These are phyloP conservation scores for Kandelia obovata DNA, from an alignment of 345 rosid species.

Conservation along the genomic window DNA sequence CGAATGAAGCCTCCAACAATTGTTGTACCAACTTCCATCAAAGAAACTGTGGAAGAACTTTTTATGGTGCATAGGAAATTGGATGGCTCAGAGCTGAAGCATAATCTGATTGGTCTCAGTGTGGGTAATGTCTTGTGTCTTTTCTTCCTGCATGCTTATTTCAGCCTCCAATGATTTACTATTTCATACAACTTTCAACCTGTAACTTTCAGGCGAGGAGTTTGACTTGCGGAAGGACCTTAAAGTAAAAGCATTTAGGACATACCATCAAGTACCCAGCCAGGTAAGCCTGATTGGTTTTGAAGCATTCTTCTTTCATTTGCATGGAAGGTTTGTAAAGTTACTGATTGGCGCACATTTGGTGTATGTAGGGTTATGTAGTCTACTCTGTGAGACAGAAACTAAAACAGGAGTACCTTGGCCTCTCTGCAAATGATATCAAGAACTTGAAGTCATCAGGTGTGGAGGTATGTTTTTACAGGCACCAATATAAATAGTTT, in stretches of 20 bases:
- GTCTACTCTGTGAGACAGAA: constrained; percentile 72
- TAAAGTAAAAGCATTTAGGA: constrained; percentile 88
- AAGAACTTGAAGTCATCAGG: constrained; percentile 77
- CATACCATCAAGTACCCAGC: constrained; percentile 82
- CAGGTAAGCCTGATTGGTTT: constrained; percentile 44
- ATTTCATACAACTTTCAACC: constrained; percentile 10
- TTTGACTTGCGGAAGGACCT: constrained; percentile 66
- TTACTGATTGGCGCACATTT: constrained; percentile 1
- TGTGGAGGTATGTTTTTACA: constrained; percentile 58
- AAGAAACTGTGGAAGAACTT: constrained; percentile 68
- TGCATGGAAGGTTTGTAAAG: not conserved
- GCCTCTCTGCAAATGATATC: constrained; percentile 66
- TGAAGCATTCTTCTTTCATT: not conserved
- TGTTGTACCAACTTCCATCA: constrained; percentile 57
- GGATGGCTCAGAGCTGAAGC: constrained; percentile 76
- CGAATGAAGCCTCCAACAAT: constrained; percentile 87
- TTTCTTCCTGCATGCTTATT: not conserved
- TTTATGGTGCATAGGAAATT: constrained; percentile 72
- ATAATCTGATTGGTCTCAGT: constrained; percentile 71
- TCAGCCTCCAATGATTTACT: not conserved
- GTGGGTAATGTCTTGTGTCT: constrained; percentile 50
- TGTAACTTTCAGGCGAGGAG: constrained; percentile 69
- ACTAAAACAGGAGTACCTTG: constrained; percentile 72
- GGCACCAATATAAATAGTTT: not conserved
- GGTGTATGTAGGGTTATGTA: constrained; percentile 66